Base-by-base conservation (phyloP, 2,329 filamentous ascomycete genomes). In the Neobulgaria alba region DNA sequence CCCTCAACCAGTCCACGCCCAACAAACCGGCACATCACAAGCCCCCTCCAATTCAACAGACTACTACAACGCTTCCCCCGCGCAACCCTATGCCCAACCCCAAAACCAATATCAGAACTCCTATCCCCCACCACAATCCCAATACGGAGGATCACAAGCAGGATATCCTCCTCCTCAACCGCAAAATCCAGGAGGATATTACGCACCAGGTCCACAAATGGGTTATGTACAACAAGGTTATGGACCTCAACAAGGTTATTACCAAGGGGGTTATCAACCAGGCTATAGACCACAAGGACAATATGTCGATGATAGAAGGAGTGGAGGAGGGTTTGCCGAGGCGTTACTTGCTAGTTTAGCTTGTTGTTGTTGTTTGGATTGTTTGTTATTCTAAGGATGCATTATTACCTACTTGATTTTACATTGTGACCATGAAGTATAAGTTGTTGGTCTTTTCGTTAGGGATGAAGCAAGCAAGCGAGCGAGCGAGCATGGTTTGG, bases 291-390 rank as follows among this genome's bases (percentile, higher is more conserved):
- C 50, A 23, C 63, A 60, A 41, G 64, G 64, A 3, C 63, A 65
- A 40, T 65, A 64, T 36, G 48, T 58, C 18, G 57, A 62, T 42
- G 47, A 56, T 48, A 45, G 57, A 47, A 42, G 56, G 7, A 50
- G 57, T 4, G 57, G 58, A 4, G 20, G 23, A 3, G 67, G 67
- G 1, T 53, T 68, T 30, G 60, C 64, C 29, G 62, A 63, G 3
- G 67, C 61, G 14, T 45, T 68, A 29, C 54, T 67, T 43, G 68
- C 62, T 7, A 61, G 59, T 41, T 48, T 69, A 53, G 67, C 68
- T 21, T 69, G 67, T 50, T 71, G 68, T 49, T 71, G 68, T 49
- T 71, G 68, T 59, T 61, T 71, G 58, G 68, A 71, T 47, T 35
- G 33, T 20, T 63, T 66, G 46, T 53, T 71, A 53, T 68, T 70